Base-by-base conservation (phyloP, 805 yeast species). In the Grigorovia yakushimaensis region DNA sequence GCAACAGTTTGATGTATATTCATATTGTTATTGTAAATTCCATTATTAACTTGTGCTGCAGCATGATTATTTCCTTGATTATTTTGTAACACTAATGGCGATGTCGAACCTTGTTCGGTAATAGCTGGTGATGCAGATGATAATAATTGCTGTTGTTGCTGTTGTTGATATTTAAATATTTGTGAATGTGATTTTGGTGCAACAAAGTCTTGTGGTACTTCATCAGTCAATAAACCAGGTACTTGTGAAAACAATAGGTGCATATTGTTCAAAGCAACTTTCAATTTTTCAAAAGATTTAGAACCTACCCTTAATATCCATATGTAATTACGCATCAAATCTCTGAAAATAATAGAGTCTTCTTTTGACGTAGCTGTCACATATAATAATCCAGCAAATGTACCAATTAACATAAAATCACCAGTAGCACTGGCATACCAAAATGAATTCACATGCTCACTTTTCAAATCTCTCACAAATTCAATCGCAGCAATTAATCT, bases 351-450 rank as follows among this genome's bases (percentile, higher is more conserved):
- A 39, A 69, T 70, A 0, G 83, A 74, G 57, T 88, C 96, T 47
- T 81, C 86, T 17, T 73, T 64, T 0, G 75, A 57, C 8, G 72
- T 62, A 1, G 93, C 70, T 0, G 96, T 84, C 15, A 82, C 81
- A 56, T 76, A 85, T 47, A 89, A 66, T 11, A 89, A 69, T 0
- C 94, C 82, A 0, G 96, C 95, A 72, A 89, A 89, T 0, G 91
- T 78, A 2, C 96, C 96, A 38, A 88, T 86, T 36, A 86, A 66
- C 6, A 95, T 79, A 52, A 89, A 78, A 58, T 86, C 87, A 13
- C 84, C 74, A 0, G 93, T 73, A 0, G 95, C 77, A 1, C 88
- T 78, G 1, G 88, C 78, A 65, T 86, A 93, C 96, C 96, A 89
- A 62, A 88, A 88, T 10, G 95, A 79, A 60, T 82, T 89, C 43